phyloP scores from a whole-genome alignment of 495 filamentous ascomycete species.

The Cenococcum geophilum region DNA sequence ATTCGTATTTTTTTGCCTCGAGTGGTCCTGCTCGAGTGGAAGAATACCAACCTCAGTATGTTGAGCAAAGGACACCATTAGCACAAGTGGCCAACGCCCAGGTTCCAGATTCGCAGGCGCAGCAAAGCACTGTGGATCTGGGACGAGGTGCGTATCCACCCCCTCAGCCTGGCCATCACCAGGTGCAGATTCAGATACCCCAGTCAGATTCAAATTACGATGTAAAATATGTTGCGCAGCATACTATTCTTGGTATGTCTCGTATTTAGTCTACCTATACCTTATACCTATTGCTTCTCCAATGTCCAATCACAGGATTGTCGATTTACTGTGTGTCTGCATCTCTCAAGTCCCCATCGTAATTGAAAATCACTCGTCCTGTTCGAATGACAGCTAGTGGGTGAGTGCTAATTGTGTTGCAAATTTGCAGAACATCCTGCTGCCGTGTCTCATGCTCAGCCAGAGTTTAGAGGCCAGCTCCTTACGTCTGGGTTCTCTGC shows the following conservation, averaged over 20 bases:
- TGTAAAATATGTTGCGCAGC: constrained; percentile 30
- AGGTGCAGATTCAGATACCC: constrained; percentile 25
- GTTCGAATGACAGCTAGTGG: background rate
- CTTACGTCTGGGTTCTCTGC: constrained; percentile 19
- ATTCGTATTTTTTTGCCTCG: constrained; percentile 9
- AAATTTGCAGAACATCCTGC: constrained; percentile 24
- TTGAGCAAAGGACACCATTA: constrained; percentile 15
- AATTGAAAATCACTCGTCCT: background rate
- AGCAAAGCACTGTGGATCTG: constrained; percentile 7
- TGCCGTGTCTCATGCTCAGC: constrained; percentile 10
- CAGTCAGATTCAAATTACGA: constrained; percentile 24
- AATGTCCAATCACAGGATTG: constrained; percentile 28
- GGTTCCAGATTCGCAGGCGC: constrained; percentile 7
- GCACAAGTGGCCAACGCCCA: constrained; percentile 16
- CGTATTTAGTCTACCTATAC: constrained; percentile 26
- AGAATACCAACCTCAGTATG: constrained; percentile 17
- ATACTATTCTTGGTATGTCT: constrained; percentile 31
- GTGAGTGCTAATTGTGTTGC: constrained; percentile 21
- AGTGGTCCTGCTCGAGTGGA: constrained; percentile 11
- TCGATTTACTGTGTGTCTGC: constrained; percentile 17
- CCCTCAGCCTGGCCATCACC: constrained; percentile 5
- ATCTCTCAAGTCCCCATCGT: constrained; percentile 5
- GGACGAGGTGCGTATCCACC: constrained; percentile 15
- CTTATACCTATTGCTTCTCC: constrained; percentile 14
- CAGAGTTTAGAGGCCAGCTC: constrained; percentile 9